Conservation (phyloP, 768 basidiomycete genomes). For the Neoboletus brunneissimus region DNA sequence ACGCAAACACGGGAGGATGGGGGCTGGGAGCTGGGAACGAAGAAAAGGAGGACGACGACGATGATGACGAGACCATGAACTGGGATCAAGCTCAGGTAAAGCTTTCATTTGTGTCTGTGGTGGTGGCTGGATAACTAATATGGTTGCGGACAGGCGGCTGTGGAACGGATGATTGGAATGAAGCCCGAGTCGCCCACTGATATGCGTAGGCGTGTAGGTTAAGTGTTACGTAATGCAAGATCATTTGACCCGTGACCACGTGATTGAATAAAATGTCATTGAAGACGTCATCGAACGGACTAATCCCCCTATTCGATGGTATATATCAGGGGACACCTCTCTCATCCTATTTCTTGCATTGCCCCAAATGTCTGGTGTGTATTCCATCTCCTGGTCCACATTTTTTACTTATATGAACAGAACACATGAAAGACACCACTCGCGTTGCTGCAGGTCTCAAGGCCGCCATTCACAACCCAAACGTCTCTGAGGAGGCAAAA, state of each 20-base stretch:
- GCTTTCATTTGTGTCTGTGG: neutral
- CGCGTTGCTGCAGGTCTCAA: slow-evolving; percentile 57
- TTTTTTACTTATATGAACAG: slow-evolving; percentile 3
- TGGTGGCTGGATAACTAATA: neutral
- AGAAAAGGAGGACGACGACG: slow-evolving; percentile 61
- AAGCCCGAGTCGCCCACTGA: slow-evolving; percentile 31
- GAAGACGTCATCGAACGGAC: slow-evolving; percentile 14
- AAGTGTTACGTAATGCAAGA: slow-evolving; percentile 3
- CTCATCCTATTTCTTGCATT: neutral
- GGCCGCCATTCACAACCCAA: slow-evolving; percentile 57
- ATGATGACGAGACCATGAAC: slow-evolving; percentile 60
- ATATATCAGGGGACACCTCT: neutral
- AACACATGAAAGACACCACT: slow-evolving; percentile 38
- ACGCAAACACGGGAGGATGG: slow-evolving; percentile 68
- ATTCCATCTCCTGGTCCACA: accelerated
- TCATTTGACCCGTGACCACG: neutral
- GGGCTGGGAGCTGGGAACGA: slow-evolving; percentile 63
- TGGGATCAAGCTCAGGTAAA: slow-evolving; percentile 71
- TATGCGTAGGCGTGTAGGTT: slow-evolving; percentile 27
- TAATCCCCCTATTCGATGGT: slow-evolving; percentile 10
- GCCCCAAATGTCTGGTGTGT: slow-evolving; percentile 15
- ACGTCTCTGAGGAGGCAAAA: slow-evolving; percentile 55
- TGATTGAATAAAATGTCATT: slow-evolving; percentile 4
- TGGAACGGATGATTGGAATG: slow-evolving; percentile 61
- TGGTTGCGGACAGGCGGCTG: slow-evolving; percentile 39